These are phyloP conservation scores for Hebeloma cylindrosporum DNA, from an alignment of 768 basidiomycete species.

Conservation along the genomic window DNA sequence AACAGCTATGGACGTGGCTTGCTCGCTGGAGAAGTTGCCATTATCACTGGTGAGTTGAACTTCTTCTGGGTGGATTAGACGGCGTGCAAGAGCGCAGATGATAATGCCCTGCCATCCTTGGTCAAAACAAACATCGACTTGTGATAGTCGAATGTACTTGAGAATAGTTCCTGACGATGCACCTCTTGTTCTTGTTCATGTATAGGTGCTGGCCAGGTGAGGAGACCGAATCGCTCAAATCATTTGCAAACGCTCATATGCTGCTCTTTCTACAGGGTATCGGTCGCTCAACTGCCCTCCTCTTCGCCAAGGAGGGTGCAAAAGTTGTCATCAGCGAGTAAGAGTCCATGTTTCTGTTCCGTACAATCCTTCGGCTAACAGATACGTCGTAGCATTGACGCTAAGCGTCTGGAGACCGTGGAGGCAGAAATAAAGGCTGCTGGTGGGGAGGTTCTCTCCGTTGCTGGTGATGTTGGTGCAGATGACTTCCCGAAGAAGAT, in stretches of 20 bases:
- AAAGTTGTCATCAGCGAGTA: slow-evolving; percentile 86
- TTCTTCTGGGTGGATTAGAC: no score
- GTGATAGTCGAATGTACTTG: no score
- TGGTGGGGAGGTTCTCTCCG: slow-evolving; percentile 73
- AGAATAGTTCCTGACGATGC: no score
- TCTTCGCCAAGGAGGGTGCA: slow-evolving; percentile 84
- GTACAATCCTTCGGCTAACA: neutral
- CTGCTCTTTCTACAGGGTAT: slow-evolving; percentile 57
- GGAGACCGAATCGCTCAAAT: neutral
- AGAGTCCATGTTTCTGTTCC: slow-evolving; percentile 16
- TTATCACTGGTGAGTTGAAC: slow-evolving; percentile 69
- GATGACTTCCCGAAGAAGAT: slow-evolving; percentile 82
- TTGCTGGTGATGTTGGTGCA: slow-evolving; percentile 79
- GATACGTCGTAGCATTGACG: slow-evolving; percentile 60
- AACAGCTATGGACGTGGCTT: slow-evolving; percentile 57
- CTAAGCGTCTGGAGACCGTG: slow-evolving; percentile 61
- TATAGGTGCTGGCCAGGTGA: slow-evolving; percentile 74
- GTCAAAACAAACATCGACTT: no score
- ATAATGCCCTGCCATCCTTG: no score
- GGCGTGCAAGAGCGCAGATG: no score
- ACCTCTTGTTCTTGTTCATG: slow-evolving; percentile 1
- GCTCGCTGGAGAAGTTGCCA: slow-evolving; percentile 75
- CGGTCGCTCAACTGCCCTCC: slow-evolving; percentile 68
- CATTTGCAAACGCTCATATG: neutral
- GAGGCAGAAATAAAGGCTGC: slow-evolving; percentile 69